A percentile compares a stretch with the other conserved stretches of the same genome.
Evolutionary conservation across 345 rosid species (phyloP).

Genomic region (Ceriops decandra): DNA sequence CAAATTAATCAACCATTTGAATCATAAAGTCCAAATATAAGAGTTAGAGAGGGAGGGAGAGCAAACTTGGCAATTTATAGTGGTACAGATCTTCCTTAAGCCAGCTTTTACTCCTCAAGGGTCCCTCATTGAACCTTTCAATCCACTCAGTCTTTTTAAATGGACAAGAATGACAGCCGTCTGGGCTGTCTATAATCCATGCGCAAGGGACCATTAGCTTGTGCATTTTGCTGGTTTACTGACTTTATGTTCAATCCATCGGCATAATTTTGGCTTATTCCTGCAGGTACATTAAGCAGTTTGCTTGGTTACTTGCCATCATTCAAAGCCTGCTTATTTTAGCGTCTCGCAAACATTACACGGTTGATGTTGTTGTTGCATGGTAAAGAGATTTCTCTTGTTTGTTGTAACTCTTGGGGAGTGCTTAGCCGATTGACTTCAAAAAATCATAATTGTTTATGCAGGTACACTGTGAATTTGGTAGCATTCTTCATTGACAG

Average conservation of each 20-base stretch:
- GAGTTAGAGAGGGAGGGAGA: too few species aligned
- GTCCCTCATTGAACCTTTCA: too few species aligned
- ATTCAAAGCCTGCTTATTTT: constrained; percentile 79
- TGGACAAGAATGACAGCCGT: too few species aligned
- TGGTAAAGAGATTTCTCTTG: constrained; percentile 43
- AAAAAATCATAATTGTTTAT: constrained; percentile 7
- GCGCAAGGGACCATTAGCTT: too few species aligned
- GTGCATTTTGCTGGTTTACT: background rate
- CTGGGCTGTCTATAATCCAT: too few species aligned
- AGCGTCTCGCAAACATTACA: constrained; percentile 95
- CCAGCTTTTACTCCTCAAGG: too few species aligned
- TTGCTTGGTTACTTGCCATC: constrained; percentile 74
- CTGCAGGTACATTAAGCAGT: constrained; percentile 74
- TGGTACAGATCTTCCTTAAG: too few species aligned
- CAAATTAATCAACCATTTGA: too few species aligned
- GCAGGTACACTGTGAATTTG: constrained; percentile 86
- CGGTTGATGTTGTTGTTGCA: constrained; percentile 88
- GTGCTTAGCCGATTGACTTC: background rate
- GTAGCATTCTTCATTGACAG: constrained; percentile 81
- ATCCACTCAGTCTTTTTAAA: too few species aligned
- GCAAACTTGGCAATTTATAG: too few species aligned
- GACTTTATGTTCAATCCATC: background rate
- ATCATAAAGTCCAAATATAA: too few species aligned
- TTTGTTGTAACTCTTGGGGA: background rate
- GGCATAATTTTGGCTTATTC: background rate